Evolutionary conservation across 2,329 filamentous ascomycete genomes (phyloP).

Genomic region (Fusarium anguioides): DNA sequence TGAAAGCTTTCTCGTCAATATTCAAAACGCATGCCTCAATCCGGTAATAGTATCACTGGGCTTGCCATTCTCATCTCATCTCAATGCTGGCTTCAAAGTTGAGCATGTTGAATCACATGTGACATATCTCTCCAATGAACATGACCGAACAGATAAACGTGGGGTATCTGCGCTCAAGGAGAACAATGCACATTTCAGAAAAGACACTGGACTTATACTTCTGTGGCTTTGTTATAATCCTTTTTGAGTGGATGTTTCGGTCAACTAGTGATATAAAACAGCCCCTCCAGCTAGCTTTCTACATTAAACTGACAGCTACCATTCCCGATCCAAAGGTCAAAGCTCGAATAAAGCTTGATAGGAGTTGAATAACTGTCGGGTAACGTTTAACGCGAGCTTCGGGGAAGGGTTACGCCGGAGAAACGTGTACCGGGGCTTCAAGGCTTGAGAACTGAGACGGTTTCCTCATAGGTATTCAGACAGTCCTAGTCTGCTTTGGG

Average conservation of each 20-base stretch:
- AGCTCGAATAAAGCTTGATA: too few species aligned
- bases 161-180: not conserved
- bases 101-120: not conserved
- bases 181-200: rapidly evolving
- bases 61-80: not conserved
- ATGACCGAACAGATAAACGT: not conserved
- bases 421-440: rapidly evolving
- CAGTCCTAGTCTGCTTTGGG: too few species aligned
- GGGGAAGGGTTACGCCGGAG: not conserved
- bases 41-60: rapidly evolving
- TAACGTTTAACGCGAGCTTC: not conserved
- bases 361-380: not conserved
- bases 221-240: rapidly evolving
- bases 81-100: not conserved
- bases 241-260: not conserved
- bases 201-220: rapidly evolving
- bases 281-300: not conserved
- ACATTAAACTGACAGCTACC: not conserved
- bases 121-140: not conserved
- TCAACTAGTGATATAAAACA: not conserved
- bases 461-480: too few species aligned
- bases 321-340: rapidly evolving
- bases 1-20: not conserved
- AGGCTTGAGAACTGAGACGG: not conserved
- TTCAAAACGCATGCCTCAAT: rapidly evolving